phyloP scores from a whole-genome alignment of 768 basidiomycete species.

The Rubroboletus pulcherrimus region DNA sequence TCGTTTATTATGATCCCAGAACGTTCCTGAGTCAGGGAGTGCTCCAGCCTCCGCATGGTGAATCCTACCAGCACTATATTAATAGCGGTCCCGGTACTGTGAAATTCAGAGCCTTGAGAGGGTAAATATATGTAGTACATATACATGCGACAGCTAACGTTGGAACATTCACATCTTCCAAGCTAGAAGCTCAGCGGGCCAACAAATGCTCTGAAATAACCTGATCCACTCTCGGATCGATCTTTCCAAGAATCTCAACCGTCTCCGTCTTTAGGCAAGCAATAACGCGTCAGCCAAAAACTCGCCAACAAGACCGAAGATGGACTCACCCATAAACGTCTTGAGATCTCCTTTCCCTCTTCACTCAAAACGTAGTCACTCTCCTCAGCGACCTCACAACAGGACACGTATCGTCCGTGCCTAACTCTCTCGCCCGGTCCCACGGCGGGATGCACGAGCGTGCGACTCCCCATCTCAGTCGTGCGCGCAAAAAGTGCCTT shows the following conservation, averaged over 20 bases:
- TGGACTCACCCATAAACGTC: slow-evolving; percentile 33
- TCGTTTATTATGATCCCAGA: not conserved
- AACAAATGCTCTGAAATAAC: slow-evolving; percentile 25
- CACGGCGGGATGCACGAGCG: slow-evolving; percentile 33
- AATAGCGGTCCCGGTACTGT: not conserved
- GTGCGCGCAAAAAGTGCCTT: slow-evolving; percentile 28
- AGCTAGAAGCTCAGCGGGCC: slow-evolving; percentile 5
- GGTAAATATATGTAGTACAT: not conserved
- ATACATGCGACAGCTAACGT: too few species aligned
- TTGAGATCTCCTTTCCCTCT: slow-evolving; percentile 29
- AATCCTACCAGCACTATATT: not conserved
- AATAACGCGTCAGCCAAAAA: slow-evolving; percentile 1
- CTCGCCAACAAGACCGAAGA: not conserved
- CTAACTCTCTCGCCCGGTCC: slow-evolving; percentile 20
- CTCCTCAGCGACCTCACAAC: slow-evolving; percentile 26
- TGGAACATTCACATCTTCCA: not conserved
- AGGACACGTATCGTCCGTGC: slow-evolving; percentile 31
- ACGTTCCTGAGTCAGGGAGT: too few species aligned
- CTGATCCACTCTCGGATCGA: slow-evolving; percentile 27
- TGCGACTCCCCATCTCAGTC: slow-evolving; percentile 35
- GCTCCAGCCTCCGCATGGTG: too few species aligned
- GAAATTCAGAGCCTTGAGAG: not conserved
- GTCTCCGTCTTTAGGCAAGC: slow-evolving; percentile 25
- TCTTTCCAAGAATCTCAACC: slow-evolving; percentile 21
- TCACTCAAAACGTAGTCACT: slow-evolving; percentile 32